Evolutionary conservation across 257 asterid species (phyloP).

Genomic region (Nicotiana attenuata): DNA sequence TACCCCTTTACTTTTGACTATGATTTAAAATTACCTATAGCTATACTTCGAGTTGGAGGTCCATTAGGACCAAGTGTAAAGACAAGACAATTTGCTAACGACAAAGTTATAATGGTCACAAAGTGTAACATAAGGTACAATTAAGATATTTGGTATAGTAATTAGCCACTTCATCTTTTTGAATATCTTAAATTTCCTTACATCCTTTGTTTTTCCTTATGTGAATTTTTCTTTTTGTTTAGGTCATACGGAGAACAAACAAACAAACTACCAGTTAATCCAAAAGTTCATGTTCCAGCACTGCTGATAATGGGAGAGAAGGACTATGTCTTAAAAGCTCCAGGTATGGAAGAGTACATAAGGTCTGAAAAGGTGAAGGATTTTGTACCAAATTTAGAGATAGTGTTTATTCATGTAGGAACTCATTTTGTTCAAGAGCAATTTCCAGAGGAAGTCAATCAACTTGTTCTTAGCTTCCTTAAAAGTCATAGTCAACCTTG

Average conservation of each 20-base stretch:
- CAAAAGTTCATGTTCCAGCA: slow-evolving; percentile 37
- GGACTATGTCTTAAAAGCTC: slow-evolving; percentile 46
- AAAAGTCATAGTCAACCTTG: slow-evolving; percentile 8
- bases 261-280: slow-evolving; percentile 17
- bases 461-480: slow-evolving; percentile 44
- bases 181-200: too few relatives aligned
- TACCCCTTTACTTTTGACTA: too few relatives aligned
- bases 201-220: too few relatives aligned
- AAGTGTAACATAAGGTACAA: too few relatives aligned
- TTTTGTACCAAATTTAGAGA: slow-evolving; percentile 50
- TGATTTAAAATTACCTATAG: too few relatives aligned
- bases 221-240: background rate
- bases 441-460: slow-evolving; percentile 43
- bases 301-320: slow-evolving; percentile 52
- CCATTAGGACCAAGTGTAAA: too few relatives aligned
- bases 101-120: too few relatives aligned
- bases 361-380: slow-evolving; percentile 32
- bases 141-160: too few relatives aligned
- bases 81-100: too few relatives aligned
- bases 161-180: too few relatives aligned
- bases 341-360: slow-evolving; percentile 44
- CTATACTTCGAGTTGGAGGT: too few relatives aligned
- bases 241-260: slow-evolving; percentile 31
- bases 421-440: slow-evolving; percentile 75
- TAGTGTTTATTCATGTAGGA: slow-evolving; percentile 47